Conservation (phyloP, 139 green algal species). For the Micractinium conductrix region DNA sequence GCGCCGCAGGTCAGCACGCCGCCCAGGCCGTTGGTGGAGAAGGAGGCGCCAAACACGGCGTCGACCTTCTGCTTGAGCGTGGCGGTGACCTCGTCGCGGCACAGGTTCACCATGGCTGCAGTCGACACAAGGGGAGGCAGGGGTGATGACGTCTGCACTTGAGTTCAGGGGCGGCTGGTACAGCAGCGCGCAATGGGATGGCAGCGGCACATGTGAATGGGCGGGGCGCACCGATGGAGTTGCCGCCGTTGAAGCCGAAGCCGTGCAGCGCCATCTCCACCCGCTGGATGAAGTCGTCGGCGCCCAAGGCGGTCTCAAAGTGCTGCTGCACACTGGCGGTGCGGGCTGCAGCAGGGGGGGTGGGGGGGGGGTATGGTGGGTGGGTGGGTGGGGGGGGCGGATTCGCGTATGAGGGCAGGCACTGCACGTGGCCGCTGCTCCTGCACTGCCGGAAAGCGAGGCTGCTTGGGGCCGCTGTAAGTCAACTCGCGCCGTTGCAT, state of each 20-base stretch:
- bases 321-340: neutral
- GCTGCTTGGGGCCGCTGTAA: neutral
- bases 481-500: neutral
- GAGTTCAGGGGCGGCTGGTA: neutral
- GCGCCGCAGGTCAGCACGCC: slow-evolving; percentile 84
- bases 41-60: slow-evolving; percentile 78
- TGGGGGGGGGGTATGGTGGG: neutral
- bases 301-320: slow-evolving; percentile 72
- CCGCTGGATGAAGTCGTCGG: slow-evolving; percentile 85
- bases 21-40: slow-evolving; percentile 88
- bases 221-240: slow-evolving; percentile 16
- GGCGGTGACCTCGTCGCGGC: slow-evolving; percentile 86
- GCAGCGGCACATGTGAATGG: neutral
- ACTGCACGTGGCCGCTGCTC: too few species aligned
- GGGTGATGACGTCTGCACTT: neutral
- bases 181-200: neutral
- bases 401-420: neutral
- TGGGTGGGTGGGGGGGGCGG: neutral
- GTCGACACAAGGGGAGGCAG: neutral
- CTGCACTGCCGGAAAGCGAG: neutral
- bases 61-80: slow-evolving; percentile 80
- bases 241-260: slow-evolving; percentile 70
- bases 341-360: neutral
- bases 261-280: slow-evolving; percentile 72
- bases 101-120: slow-evolving; percentile 84